Base-by-base conservation (phyloP, 176 grass and related monocot species). In the Themeda triandra region DNA sequence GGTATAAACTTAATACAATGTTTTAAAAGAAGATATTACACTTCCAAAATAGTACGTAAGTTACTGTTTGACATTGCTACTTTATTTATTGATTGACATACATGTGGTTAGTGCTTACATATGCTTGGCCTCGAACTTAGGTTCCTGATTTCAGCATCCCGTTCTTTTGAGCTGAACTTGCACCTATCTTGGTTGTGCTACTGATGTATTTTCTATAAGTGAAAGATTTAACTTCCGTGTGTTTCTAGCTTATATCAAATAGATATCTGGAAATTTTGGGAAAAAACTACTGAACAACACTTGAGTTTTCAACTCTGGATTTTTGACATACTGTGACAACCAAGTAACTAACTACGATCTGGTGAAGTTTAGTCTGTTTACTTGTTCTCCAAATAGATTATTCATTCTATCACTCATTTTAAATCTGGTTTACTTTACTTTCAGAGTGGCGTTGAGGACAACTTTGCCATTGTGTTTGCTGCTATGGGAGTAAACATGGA, bases 401-500 rank as follows among this genome's bases (percentile, higher is more conserved):
- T 78, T 51, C 11, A 37, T 82, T 69, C 10, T 44, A 13, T 14
- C 39, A 30, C 37, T 77, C 42, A 48, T 78, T 88, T 68, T 72
- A 66, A 33, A 49, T 66, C 33, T 72, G 25, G 18, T 88, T 70
- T 88, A 48, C 40, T 17, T 82, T 60, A 62, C 18, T 19, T 82
- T 28, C 76, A 97, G 88, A 74, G 71, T 66, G 90, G 88, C 72
- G 92, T 85, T 80, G 95, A 97, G 10, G 95, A 97, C 70, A 94
- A 97, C 58, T 97, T 92, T 88, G 95, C 95, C 25, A 97, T 94
- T 67, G 95, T 97, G 15, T 97, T 97, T 89, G 95, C 95, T 45
- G 95, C 95, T 78, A 97, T 97, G 95, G 95, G 92, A 89, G 95
- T 97, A 54, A 97, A 97, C 72, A 97, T 97, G 95, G 90, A 97